Conservation (phyloP, 2,329 filamentous ascomycete species). For the Fusarium metavorans region DNA sequence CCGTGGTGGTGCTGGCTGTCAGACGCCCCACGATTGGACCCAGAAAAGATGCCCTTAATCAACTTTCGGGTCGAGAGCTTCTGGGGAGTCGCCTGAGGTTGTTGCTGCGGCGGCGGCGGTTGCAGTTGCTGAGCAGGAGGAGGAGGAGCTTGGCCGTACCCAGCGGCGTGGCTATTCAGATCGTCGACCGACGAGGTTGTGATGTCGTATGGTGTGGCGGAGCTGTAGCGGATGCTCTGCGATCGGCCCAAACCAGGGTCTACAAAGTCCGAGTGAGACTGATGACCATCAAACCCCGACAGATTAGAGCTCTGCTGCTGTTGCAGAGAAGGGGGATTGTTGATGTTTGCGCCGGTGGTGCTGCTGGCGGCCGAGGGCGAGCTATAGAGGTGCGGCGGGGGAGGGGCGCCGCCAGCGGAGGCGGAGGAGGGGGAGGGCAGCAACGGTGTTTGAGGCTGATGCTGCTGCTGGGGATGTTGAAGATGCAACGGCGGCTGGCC, state of each 20-base stretch:
- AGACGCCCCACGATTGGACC: constrained; percentile 50
- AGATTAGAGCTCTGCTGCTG: constrained; percentile 44
- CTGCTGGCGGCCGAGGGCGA: constrained; percentile 42
- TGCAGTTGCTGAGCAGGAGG: constrained; percentile 39
- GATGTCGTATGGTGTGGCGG: constrained; percentile 48
- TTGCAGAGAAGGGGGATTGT: constrained; percentile 47
- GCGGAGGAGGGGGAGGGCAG: constrained; percentile 33
- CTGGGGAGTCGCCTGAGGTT: constrained; percentile 48
- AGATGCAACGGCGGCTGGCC: constrained; percentile 42
- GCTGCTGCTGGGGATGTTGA: constrained; percentile 40
- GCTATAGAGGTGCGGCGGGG: constrained; percentile 49
- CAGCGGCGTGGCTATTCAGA: constrained; percentile 43
- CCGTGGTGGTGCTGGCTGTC: constrained; percentile 45
- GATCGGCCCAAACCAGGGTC: constrained; percentile 60
- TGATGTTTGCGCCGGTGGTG: constrained; percentile 38
- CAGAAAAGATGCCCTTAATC: constrained; percentile 66
- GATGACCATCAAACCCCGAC: constrained; percentile 50
- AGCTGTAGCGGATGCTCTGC: constrained; percentile 64
- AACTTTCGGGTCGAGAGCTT: constrained; percentile 66
- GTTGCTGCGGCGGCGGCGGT: constrained; percentile 50
- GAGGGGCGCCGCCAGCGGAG: constrained; percentile 31
- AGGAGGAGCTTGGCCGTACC: constrained; percentile 39
- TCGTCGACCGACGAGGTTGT: constrained; percentile 58
- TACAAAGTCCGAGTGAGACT: constrained; percentile 57
- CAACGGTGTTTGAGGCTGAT: constrained; percentile 37